Evolutionary conservation across 2,329 filamentous ascomycete species (phyloP), one percentile per base, ranked within the genome.

Genomic region (Polychaeton citri): DNA sequence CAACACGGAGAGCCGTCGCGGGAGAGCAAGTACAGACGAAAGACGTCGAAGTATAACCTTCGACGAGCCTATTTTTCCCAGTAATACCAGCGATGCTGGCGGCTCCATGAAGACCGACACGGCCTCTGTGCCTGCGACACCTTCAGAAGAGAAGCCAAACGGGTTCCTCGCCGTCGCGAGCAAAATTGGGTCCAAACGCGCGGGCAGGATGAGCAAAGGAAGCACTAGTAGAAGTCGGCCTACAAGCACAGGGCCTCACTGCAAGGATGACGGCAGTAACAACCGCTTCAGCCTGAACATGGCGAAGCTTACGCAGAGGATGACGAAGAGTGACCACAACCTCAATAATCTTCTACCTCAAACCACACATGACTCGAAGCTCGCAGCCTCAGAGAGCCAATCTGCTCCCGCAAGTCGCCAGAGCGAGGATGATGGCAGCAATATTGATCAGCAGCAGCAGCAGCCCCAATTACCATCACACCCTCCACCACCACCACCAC

Each of bases 251-350:
- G 50, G 50, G 4, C 46, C 46, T 8, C 43, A 41, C 12, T 32
- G 40, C 18, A 42, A 42, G n/a, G 42, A 39, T 7, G 49, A 46
- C 8, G 41, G 41, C 19, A 49, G 42, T 12, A 10, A 3, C 12
- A 44, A 48, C 35, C 53, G 64, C 18, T 55, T 68, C 33, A 61
- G 58, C 33, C 40, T 66, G 18, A 62, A 61, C 9, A 48, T 64
- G 38, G 55, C 51, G 5, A 47, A 55, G 28, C 47, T 62, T 20
- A 57, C 58, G 9, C 57, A 58, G 24, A 53, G 60, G 21, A 60
- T 57, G 45, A 62, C 61, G 35, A 62, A 61, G 39, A 55, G 15
- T 18, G 26, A 31, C 9, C 13, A 13, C n/a, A 26, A 17, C 15
- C 13, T 32, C 4, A 7, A 31, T 7, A 4, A 28, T 28, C 24